Evolutionary conservation across 768 basidiomycete species (phyloP).

Genomic region (Panellus pusillus): DNA sequence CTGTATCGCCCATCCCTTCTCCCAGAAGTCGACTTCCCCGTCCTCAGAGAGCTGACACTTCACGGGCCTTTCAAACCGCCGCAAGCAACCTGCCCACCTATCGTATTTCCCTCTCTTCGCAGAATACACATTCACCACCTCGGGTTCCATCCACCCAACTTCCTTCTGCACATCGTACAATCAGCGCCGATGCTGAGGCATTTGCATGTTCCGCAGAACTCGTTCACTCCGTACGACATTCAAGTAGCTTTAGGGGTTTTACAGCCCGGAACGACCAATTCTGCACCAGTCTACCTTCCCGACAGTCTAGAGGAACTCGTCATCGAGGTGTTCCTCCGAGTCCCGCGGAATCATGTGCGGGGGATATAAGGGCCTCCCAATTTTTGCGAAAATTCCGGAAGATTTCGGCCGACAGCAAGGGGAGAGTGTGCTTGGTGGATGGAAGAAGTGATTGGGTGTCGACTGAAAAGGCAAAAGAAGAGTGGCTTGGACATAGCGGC

Average conservation of each 20-base stretch:
- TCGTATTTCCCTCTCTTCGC: conserved; percentile 3
- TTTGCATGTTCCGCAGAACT: conserved; percentile 7
- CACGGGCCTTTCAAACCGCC: conserved; percentile 2
- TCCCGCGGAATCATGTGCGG: neutral
- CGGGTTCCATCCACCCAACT: neutral
- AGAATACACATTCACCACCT: conserved; percentile 4
- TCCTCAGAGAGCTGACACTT: conserved; percentile 1
- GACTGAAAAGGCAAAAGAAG: neutral
- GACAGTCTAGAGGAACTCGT: neutral
- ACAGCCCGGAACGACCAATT: neutral
- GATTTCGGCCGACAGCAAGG: neutral
- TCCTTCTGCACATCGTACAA: neutral
- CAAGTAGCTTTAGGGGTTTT: conserved; percentile 8
- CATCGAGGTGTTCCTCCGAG: conserved; percentile 2
- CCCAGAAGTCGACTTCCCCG: conserved; percentile 2
- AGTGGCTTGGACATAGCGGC: neutral
- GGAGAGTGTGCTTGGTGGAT: neutral
- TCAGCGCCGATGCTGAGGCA: neutral
- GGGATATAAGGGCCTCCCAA: conserved; percentile 1
- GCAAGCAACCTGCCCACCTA: neutral
- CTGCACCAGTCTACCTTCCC: neutral
- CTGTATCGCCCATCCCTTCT: neutral
- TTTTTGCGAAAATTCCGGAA: neutral
- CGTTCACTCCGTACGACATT: conserved; percentile 4
- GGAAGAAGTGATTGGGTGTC: neutral